Base-by-base conservation (phyloP, 1,284 basidiomycete genomes). In the Polyporus tsugae region DNA sequence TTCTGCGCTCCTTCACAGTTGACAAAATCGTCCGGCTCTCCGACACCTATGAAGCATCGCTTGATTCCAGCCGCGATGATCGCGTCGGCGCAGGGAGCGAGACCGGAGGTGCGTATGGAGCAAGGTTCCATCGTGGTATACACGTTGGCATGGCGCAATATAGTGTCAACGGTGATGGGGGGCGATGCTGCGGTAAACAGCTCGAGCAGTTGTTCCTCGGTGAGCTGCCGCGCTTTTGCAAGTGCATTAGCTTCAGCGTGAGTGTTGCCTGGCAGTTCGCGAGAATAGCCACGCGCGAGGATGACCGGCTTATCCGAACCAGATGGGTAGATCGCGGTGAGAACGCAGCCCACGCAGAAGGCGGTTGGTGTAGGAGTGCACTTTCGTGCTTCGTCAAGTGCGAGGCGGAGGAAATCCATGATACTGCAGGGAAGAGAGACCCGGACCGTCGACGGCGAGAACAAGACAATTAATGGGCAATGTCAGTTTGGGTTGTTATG, bases 61-160 rank as follows among this genome's bases (percentile, higher is more conserved):
- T 82, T 86, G 60, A 99, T 85, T 61, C 86, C 83, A 2, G 92
- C 90, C 15, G 84, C 83, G 52, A 98, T 89, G 64, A 99, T 88
- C 15, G 94, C 94, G 73, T 96, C 88, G 15, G 95, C 92, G 78
- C 98, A 99, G 0, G 96, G 91, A 0, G 90, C 81, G 42, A 98
- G 86, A 1, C 97, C 96, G 0, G 95, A 97, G 11, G 95, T 93
- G 64, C 98, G 87, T 38, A 94, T 81, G 3, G 95, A 97, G 79
- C 98, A 99, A 13, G 98, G 98, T 78, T 99, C 98, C 86, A 99
- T 91, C 0, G 97, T 99, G 0, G 97, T 98, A 78, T 97, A 99
- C 68, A 96, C 89, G 75, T 95, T 90, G 35, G 91, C 85, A 53
- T 83, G 81, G 10, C 81, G 69, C 64, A 96, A 80, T 22, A 94